Base-by-base conservation (phyloP, 805 yeast species). In the Geotrichum ghanense region DNA sequence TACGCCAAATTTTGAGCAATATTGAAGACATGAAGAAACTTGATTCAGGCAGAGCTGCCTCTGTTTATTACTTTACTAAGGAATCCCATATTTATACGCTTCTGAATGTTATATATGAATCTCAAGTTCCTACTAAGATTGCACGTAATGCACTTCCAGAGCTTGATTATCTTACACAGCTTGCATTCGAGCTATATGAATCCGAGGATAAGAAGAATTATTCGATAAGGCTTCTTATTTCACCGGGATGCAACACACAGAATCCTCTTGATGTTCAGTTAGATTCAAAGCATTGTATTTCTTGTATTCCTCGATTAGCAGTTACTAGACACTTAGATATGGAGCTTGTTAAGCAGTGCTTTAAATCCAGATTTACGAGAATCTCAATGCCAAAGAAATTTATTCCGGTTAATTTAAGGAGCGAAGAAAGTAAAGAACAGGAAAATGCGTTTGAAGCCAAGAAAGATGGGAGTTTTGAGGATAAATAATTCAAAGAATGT, bases 161-260 rank as follows among this genome's bases (percentile, higher is more conserved):
- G 61, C 75, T 92, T 48, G 99, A 92, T 61, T 92, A 92, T 60
- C 70, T 92, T 42, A 88, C 97, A 0, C 98, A 92, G 62, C 88
- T 92, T 55, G 83, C 81, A 7, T 92, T 92, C 67, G 99, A 92
- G 63, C 67, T 92, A 22, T 92, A 88, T 63, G 97, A 92, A 63
- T 57, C 65, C 44, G 75, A 79, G 39, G 79, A 78, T 24, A 92
- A 84, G 53, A 85, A 86, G 64, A 82, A 84, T 57, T 95, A 90
- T 62, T 83, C 96, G 3, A 83, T 92, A 47, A 75, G 97, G 58
- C 73, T 92, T 50, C 82, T 90, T n/a, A 72, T 92, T 55, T 84
- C 96, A 3, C 97, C 98, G 1, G 99, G 99, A 19, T 92, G 98
- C 65, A 97, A 92, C 66, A 89, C 97, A 0, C 95, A 88, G 58